These are phyloP conservation scores for Butyriboletus loyo DNA, from an alignment of 768 basidiomycete genomes.

Conservation along the genomic window DNA sequence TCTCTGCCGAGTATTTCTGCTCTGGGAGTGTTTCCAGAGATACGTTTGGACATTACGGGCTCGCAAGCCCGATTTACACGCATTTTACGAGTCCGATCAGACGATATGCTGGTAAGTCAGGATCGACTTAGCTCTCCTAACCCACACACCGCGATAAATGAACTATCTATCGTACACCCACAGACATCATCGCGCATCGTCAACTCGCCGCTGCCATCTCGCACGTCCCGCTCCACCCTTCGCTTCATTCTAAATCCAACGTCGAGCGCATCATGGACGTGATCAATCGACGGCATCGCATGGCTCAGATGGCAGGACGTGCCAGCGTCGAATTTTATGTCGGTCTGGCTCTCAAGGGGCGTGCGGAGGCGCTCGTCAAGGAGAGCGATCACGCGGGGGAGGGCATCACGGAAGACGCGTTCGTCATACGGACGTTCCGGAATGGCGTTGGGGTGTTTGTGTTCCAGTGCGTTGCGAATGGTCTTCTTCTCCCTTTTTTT, in stretches of 20 bases:
- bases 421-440: constrained; percentile 89
- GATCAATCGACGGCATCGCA: constrained; percentile 88
- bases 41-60: constrained; percentile 94
- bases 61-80: constrained; percentile 96
- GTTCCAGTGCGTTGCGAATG: constrained; percentile 61
- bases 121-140: neutral
- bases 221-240: constrained; percentile 77
- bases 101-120: constrained; percentile 78
- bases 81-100: constrained; percentile 98
- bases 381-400: constrained; percentile 28
- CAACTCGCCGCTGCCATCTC: constrained; percentile 90
- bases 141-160: neutral
- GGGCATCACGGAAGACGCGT: constrained; percentile 75
- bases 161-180: neutral
- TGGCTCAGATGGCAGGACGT: constrained; percentile 96
- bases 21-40: constrained; percentile 91
- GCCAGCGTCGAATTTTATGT: constrained; percentile 99
- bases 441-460: constrained; percentile 98
- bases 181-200: constrained; percentile 91
- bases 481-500: neutral
- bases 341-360: constrained; percentile 81
- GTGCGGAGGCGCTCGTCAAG: constrained; percentile 40
- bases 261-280: constrained; percentile 84
- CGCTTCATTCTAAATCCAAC: constrained; percentile 82
- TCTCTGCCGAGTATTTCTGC: constrained; percentile 97